phyloP scores from a whole-genome alignment of 495 filamentous ascomycete species.

The Aspergillus sclerotiicarbonarius region DNA sequence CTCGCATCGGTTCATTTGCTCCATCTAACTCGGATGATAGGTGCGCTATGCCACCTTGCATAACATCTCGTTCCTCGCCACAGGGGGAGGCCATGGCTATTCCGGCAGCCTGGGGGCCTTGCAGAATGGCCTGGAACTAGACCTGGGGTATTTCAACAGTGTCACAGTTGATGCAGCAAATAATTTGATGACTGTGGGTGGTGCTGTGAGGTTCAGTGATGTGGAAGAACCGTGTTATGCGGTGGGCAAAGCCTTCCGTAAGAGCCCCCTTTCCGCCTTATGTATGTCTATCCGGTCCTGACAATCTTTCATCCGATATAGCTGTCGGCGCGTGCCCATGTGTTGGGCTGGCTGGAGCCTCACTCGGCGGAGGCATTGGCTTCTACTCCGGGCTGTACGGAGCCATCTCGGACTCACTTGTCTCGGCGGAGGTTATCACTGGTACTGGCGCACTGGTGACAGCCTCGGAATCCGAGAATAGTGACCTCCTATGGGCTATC shows the following conservation, averaged over 20 bases:
- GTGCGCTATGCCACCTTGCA: conserved; percentile 12
- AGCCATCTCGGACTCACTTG: conserved; percentile 32
- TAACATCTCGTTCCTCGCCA: conserved; percentile 36
- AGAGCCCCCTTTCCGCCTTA: too few species aligned
- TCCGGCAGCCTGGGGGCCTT: conserved; percentile 16
- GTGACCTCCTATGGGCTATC: conserved; percentile 39
- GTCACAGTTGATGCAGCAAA: conserved; percentile 14
- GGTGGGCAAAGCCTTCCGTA: conserved; percentile 34
- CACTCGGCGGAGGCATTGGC: conserved; percentile 43
- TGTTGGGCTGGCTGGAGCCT: conserved; percentile 33
- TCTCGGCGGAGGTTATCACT: conserved; percentile 30
- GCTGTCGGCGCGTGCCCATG: conserved; percentile 23
- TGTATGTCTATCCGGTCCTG: too few species aligned
- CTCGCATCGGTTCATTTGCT: too few species aligned
- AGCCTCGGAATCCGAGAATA: conserved; percentile 30
- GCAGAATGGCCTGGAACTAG: conserved; percentile 28
- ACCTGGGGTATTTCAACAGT: conserved; percentile 29
- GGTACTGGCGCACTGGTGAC: conserved; percentile 30
- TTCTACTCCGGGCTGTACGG: conserved; percentile 34
- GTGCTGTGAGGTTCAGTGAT: conserved; percentile 16
- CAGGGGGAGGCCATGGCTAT: conserved; percentile 31
- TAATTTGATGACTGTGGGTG: conserved; percentile 25
- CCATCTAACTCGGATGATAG: not conserved
- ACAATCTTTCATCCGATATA: too few species aligned
- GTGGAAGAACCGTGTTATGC: conserved; percentile 20